Conservation (phyloP, 805 yeast genomes). For the Saccharomycopsis vini region DNA sequence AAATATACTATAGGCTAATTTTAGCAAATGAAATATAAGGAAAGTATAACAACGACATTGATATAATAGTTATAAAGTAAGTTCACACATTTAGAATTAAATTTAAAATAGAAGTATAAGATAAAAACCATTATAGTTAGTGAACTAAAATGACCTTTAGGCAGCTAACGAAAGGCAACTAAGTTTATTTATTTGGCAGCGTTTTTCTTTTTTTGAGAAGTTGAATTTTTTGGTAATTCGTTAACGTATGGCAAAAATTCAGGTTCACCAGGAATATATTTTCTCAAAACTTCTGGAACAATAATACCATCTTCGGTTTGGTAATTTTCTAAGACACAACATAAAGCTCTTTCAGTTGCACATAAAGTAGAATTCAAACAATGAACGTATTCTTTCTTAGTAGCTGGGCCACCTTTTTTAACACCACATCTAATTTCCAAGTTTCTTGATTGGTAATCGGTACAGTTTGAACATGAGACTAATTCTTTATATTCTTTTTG, state of each 20-base stretch:
- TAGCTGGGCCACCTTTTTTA: slow-evolving; percentile 78
- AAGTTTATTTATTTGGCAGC: slow-evolving; percentile 12
- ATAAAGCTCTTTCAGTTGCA: slow-evolving; percentile 96
- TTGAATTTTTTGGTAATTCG: slow-evolving; percentile 90
- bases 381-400: slow-evolving; percentile 95
- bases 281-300: slow-evolving; percentile 92
- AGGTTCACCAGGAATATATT: slow-evolving; percentile 96
- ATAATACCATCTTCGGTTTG: slow-evolving; percentile 94
- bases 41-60: too few species aligned
- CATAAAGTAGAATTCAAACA: slow-evolving; percentile 95
- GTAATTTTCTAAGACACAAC: slow-evolving; percentile 95
- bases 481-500: slow-evolving; percentile 97
- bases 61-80: too few species aligned
- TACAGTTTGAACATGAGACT: slow-evolving; percentile 97
- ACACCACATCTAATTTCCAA: slow-evolving; percentile 98
- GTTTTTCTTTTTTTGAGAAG: slow-evolving; percentile 67
- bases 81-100: too few species aligned
- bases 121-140: too few species aligned
- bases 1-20: too few species aligned
- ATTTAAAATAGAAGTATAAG: too few species aligned
- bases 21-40: too few species aligned
- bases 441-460: slow-evolving; percentile 98
- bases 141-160: too few species aligned
- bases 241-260: slow-evolving; percentile 86
- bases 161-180: too few species aligned